Evolutionary conservation across 495 filamentous ascomycete genomes (phyloP), one percentile per base, ranked within the genome.

Genomic region (Apiosordaria backusii): DNA sequence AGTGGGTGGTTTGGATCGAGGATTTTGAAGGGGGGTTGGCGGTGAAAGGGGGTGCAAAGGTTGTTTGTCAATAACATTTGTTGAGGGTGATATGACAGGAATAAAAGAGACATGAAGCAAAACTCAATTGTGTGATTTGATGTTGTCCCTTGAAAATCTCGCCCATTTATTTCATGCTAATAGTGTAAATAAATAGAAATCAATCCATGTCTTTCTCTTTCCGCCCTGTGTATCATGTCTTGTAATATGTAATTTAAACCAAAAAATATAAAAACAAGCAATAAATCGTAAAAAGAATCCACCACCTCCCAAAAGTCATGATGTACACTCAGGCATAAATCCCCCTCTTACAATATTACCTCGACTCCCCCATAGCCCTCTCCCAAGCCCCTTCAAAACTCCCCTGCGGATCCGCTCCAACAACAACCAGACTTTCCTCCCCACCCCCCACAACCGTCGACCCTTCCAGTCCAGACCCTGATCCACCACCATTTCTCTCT

Each of bases 1-100:
- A 65, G 24, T 89, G 81, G 84, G 84, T 86, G 63, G 78, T 90
- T n/a, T 91, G 89, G 89, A 85, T 90, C 69, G 87, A 89, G 70
- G 84, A 80, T 1, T 77, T 71, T 1, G 77, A 84, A 55, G 88
- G 87, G 4, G 80, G 86, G 45, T 76, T 88, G 53, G 84, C 86
- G 58, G 89, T 89, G n/a, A 84, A 83, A 72, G 88, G 84, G 4
- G 64, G 57, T 1, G 73, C 71, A 26, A 63, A 65, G 9, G 22
- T 55, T 55, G 35, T 45, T 45, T 35, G 3, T 35, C 5, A 35
- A 29, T 3, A 7, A 29, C 7, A 29, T 29, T 29, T 29, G 27
- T 29, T 29, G 7, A 29, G 27, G 3, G 27, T 29, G 7, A 4
- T 4, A 29, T 4, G 7, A 29, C 3, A 29, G 27, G 4, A 4